A percentile compares a stretch with the other conserved stretches of the same genome.
Conservation (phyloP, 1,284 basidiomycete species). For the Melampsora americana region DNA sequence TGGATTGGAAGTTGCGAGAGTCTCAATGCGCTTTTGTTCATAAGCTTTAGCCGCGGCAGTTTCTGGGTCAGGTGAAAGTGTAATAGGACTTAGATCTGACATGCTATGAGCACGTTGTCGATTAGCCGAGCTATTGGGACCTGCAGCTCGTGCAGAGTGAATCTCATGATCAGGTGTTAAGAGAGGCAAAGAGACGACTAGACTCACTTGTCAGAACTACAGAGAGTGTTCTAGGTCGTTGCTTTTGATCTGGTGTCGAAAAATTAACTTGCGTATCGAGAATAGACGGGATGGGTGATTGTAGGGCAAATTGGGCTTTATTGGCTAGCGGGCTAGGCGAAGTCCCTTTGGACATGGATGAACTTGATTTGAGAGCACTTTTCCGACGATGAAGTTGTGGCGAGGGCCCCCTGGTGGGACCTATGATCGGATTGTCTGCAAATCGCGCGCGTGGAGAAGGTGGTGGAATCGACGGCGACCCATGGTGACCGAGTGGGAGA, state of each 20-base stretch:
- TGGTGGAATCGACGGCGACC: not conserved
- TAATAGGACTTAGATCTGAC: slow-evolving; percentile 16
- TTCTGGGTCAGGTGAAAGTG: not conserved
- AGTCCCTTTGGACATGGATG: not conserved
- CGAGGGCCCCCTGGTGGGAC: slow-evolving; percentile 23
- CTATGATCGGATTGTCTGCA: slow-evolving; percentile 43
- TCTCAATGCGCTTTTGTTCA: slow-evolving; percentile 5
- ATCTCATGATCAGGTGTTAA: not conserved
- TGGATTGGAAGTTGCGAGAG: slow-evolving; percentile 47
- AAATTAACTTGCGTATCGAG: not conserved
- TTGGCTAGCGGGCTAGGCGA: not conserved
- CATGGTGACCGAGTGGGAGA: not conserved
- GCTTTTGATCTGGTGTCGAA: slow-evolving; percentile 4
- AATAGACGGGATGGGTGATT: not conserved
- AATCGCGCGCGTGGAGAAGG: slow-evolving; percentile 31
- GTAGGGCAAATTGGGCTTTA: not conserved
- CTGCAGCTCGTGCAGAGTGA: not conserved
- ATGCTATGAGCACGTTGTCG: slow-evolving; percentile 30
- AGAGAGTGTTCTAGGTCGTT: not conserved
- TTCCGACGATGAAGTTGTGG: slow-evolving; percentile 27
- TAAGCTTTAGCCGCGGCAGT: not conserved
- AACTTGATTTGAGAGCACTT: slow-evolving; percentile 37
- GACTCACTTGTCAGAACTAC: not conserved
- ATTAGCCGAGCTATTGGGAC: not conserved
- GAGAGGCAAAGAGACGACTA: not conserved